Evolutionary conservation across 2,329 filamentous ascomycete species (phyloP), one percentile per base, ranked within the genome.

Genomic region (Biscogniauxia mediterranea): DNA sequence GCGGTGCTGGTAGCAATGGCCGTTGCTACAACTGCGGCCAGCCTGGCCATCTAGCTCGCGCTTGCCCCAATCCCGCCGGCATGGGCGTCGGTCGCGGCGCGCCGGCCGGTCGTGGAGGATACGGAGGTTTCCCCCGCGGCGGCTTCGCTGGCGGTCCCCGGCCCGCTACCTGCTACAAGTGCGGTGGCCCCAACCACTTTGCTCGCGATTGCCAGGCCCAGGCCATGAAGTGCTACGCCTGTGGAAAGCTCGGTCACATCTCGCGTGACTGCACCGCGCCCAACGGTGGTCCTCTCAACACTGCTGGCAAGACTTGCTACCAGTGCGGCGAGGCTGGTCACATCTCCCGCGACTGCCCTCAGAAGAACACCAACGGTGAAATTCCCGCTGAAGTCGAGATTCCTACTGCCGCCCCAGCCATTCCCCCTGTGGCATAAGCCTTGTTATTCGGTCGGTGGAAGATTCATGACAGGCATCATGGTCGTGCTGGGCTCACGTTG

Each of bases 161-260:
- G 64, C 85, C 86, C 62, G 85, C 88, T 42, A 90, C 88, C 58
- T 90, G 88, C 80, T 90, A 90, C 79, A 90, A 90, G 80, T 90
- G 88, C 75, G 87, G 87, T 69, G 87, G 94, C 38, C 95, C 95
- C 62, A 99, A 99, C 84, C 95, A 99, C 81, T 99, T 96, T 75
- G 95, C 95, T 67, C 91, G 95, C 68, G 95, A 99, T 74, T 99
- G 95, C 84, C 95, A 98, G 83, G 93, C 95, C 69, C 93, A 97
- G 79, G 92, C 93, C 66, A 96, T 97, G 92, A 97, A 97, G 83
- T 97, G 93, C 85, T 97, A 97, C 74, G 93, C 93, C 68, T 97
- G 93, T 76, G 93, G 93, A 76, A 97, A 97, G 83, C 87, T 96
- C 69, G 92, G 92, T 56, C 93, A 97, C 81, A 97, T 97, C 78